Percentiles rank a stretch among this genome's conserved stretches.
phyloP scores from a whole-genome alignment of 2,329 filamentous ascomycete genomes.

The Pseudocercospora vitis region DNA sequence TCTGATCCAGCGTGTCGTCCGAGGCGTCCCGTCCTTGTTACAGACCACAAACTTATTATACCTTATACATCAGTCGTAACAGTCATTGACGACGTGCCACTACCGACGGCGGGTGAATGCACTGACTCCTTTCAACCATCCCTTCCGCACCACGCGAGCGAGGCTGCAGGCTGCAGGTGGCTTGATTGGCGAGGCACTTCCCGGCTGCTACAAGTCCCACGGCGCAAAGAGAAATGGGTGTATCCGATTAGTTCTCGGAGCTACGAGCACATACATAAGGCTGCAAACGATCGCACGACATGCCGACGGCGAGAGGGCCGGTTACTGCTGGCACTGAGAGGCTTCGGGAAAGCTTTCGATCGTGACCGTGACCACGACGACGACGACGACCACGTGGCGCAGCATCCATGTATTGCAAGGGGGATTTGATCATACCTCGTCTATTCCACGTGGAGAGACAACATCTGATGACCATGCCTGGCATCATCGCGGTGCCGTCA shows the following conservation, averaged over 20 bases:
- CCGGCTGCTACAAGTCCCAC: neutral
- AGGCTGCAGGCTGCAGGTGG: neutral
- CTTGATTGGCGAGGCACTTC: neutral
- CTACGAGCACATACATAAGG: neutral
- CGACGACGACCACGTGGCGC: conserved; percentile 7
- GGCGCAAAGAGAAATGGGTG: neutral
- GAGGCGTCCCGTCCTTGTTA: neutral
- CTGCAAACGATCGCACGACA: neutral
- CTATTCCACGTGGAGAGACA: conserved; percentile 6
- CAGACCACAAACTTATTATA: too few species aligned
- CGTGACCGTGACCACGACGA: too few species aligned
- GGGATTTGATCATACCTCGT: neutral
- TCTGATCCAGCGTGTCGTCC: neutral
- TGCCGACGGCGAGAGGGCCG: neutral
- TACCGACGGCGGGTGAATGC: neutral
- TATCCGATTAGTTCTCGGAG: neutral
- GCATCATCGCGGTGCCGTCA: conserved; percentile 1
- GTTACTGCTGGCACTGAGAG: neutral
- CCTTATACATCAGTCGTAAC: too few species aligned
- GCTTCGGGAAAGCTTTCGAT: too few species aligned
- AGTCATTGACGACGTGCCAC: neutral
- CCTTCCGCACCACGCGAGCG: neutral
- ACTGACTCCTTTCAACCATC: too few species aligned
- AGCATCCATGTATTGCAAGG: too few species aligned
- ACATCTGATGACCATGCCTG: neutral